Percentiles rank a stretch among this genome's conserved stretches.
phyloP scores from a whole-genome alignment of 2,329 filamentous ascomycete species.

The Arthroderma sp. region DNA sequence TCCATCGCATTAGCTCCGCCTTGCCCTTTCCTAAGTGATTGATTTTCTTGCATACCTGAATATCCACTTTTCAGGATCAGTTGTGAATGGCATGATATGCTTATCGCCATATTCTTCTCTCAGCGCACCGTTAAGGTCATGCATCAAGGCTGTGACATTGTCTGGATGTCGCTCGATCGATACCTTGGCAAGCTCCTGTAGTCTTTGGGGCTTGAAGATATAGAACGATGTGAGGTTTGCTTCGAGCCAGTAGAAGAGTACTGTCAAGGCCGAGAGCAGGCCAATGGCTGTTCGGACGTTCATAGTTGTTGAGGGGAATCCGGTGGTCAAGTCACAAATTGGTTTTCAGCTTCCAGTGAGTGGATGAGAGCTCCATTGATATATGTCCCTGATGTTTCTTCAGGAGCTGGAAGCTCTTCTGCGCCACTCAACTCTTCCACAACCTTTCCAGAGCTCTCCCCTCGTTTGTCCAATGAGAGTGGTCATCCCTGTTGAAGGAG shows the following conservation, averaged over 20 bases:
- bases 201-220: constrained; percentile 13
- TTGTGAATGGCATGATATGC: constrained; percentile 6
- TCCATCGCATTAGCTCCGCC: too few species aligned
- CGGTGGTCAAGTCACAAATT: too few species aligned
- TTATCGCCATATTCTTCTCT: constrained; percentile 7
- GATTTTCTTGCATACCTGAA: constrained; percentile 38
- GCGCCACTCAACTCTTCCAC: too few species aligned
- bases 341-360: too few species aligned
- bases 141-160: constrained; percentile 21
- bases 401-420: too few species aligned
- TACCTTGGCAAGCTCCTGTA: constrained; percentile 13
- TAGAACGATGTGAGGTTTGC: constrained; percentile 8
- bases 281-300: neutral
- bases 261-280: constrained; percentile 1
- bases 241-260: constrained; percentile 5
- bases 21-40: neutral
- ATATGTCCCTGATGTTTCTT: too few species aligned
- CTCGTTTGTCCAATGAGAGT: too few species aligned
- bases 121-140: constrained; percentile 7
- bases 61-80: constrained; percentile 57
- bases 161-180: constrained; percentile 17
- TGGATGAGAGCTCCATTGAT: too few species aligned
- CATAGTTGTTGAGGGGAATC: neutral
- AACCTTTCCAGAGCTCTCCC: too few species aligned
- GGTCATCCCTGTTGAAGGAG: too few species aligned